Percentiles rank a stretch among this genome's conserved stretches.
These are phyloP conservation scores for Fusarium tjaetaba DNA, from an alignment of 2,329 filamentous ascomycete genomes.

Conservation along the genomic window DNA sequence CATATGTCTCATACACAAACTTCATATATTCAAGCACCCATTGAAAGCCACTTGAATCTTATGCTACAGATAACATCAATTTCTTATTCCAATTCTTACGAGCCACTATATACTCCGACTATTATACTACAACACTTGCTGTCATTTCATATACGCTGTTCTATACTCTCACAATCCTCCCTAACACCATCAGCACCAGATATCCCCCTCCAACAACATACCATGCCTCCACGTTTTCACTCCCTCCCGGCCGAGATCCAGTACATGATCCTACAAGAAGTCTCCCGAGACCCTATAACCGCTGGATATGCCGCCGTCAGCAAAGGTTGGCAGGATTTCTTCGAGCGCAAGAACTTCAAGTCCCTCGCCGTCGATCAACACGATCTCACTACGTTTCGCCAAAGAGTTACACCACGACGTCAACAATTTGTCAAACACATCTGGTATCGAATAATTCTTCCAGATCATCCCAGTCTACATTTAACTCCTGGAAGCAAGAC, in stretches of 20 bases:
- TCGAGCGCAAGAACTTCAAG: slow-evolving; percentile 11
- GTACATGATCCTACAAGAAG: background rate
- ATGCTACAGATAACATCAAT: background rate
- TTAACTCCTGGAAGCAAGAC: too few relatives aligned
- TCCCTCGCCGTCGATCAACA: accelerated
- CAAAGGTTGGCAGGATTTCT: slow-evolving; percentile 3
- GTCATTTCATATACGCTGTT: background rate
- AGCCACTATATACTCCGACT: background rate
- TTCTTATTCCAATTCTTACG: background rate
- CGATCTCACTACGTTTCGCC: too few relatives aligned
- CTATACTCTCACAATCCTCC: background rate
- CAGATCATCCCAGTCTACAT: too few relatives aligned
- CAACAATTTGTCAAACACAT: too few relatives aligned
- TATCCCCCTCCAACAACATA: background rate
- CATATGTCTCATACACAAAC: background rate
- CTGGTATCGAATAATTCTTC: too few relatives aligned
- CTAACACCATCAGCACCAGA: background rate
- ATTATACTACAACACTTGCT: too few relatives aligned
- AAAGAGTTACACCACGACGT: too few relatives aligned
- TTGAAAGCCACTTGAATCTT: background rate
- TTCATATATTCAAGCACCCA: background rate
- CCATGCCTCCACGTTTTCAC: slow-evolving; percentile 2
- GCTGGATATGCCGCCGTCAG: background rate
- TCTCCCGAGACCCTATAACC: background rate
- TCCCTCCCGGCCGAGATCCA: slow-evolving; percentile 4